Evolutionary conservation across 768 basidiomycete species (phyloP).

Genomic region (Lentinula aciculospora): DNA sequence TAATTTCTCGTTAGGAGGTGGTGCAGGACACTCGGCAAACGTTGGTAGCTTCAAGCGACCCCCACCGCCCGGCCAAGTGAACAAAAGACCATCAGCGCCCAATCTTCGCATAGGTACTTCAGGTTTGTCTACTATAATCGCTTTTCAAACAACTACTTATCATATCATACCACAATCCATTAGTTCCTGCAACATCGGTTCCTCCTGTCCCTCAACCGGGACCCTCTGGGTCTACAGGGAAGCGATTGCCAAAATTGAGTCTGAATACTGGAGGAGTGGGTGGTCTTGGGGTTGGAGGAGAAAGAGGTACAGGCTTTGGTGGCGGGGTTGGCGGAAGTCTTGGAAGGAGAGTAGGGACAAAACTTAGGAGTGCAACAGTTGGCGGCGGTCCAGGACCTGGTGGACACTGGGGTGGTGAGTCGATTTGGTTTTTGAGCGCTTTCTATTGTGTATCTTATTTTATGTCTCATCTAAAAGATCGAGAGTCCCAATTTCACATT

Average conservation of each 20-base stretch:
- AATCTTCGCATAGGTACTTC: conserved; percentile 1
- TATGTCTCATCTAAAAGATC: neutral
- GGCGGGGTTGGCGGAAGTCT: neutral
- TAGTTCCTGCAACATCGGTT: neutral
- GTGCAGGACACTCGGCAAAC: neutral
- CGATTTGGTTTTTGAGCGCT: neutral
- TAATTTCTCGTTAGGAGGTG: neutral
- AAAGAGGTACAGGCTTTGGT: conserved; percentile 2
- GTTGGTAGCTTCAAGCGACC: conserved; percentile 3
- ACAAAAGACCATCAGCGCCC: neutral
- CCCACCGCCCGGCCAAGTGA: conserved; percentile 10
- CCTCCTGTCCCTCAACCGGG: neutral
- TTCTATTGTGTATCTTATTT: no score
- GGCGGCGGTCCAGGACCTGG: conserved; percentile 3
- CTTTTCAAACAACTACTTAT: neutral
- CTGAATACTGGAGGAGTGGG: conserved; percentile 10
- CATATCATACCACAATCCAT: neutral
- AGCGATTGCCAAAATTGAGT: conserved; percentile 3
- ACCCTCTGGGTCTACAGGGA: neutral
- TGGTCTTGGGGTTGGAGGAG: conserved; percentile 4
- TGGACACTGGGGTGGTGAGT: conserved; percentile 1
- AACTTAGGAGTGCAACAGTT: neutral
- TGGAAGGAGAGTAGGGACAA: neutral
- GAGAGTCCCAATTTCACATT: neutral
- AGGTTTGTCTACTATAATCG: neutral